Percentiles rank a stretch among this genome's conserved stretches.
Conservation (phyloP, 495 filamentous ascomycete species). For the Tuber aestivum region DNA sequence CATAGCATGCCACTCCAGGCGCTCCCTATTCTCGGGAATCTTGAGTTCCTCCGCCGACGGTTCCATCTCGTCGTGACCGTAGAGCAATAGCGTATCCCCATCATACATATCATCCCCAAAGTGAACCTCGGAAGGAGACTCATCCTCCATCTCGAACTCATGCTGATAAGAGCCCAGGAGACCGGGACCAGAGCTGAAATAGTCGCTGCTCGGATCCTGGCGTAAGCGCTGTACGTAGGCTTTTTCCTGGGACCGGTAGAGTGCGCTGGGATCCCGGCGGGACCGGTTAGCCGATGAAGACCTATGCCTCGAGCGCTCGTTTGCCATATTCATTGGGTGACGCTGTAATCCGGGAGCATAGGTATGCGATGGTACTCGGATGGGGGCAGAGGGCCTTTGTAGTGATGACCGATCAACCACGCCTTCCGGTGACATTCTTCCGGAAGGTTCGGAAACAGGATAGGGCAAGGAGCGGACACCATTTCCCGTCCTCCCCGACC, state of each 20-base stretch:
- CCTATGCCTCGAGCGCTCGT: conserved; percentile 45
- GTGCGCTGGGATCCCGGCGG: conserved; percentile 67
- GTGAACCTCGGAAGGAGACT: conserved; percentile 76
- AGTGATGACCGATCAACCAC: conserved; percentile 43
- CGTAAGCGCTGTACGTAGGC: conserved; percentile 72
- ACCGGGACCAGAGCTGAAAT: conserved; percentile 66
- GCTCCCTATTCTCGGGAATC: conserved; percentile 79
- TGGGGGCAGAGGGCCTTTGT: conserved; percentile 58
- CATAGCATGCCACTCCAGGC: conserved; percentile 98
- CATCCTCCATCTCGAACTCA: conserved; percentile 84
- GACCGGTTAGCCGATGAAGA: conserved; percentile 50
- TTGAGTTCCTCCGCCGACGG: conserved; percentile 82
- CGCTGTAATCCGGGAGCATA: conserved; percentile 60
- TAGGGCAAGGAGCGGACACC: conserved; percentile 30
- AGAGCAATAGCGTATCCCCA: conserved; percentile 85
- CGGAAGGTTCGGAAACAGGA: conserved; percentile 27
- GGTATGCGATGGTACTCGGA: conserved; percentile 63
- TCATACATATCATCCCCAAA: conserved; percentile 82
- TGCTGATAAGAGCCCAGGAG: conserved; percentile 50
- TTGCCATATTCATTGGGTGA: conserved; percentile 57
- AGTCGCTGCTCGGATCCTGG: conserved; percentile 65
- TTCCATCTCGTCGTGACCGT: conserved; percentile 76
- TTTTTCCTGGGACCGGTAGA: conserved; percentile 74
- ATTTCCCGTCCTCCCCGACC: conserved; percentile 28
- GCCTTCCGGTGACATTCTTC: conserved; percentile 40